Evolutionary conservation across 225 moss, liverwort and hornwort species (phyloP), one percentile per base, ranked within the genome.

Genomic region (Pleurozium schreberi): DNA sequence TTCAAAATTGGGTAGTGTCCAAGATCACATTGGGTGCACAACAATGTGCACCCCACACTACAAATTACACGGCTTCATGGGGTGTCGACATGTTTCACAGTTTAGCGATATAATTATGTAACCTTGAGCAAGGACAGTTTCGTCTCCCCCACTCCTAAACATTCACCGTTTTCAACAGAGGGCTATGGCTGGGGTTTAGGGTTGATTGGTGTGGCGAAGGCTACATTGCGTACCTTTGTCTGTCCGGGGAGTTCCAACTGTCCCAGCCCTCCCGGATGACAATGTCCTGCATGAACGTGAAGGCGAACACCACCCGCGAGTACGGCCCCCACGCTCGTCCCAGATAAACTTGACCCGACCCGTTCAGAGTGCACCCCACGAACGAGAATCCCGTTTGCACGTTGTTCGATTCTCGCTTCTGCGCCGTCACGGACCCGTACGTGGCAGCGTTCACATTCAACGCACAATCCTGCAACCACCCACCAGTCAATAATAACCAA

Each of bases 311-410:
- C 45, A 94, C 94, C 40, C 95, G 90, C 43, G 95, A 95, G 89
- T 90, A 95, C 4, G 92, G 92, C 5, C 95, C 95, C 95, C 95
- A 95, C 36, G 95, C 95, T 64, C 95, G 91, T 8, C 95, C 95
- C 33, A 95, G 82, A 34, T 92, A 95, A 68, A 92, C 90, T 86
- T 90, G 92, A 47, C 95, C 95, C 10, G 91, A 91, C 22, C 95
- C 95, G 11, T 67, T 85, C n/a, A 95, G 75, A 34, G 49, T 88
- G 92, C 94, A 92, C 5, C 42, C 81, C 21, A 94, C 94, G 76
- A 94, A 93, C 73, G 94, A 93, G 84, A 93, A 94, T 58, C 94
- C 94, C 18, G 91, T 92, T 23, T 80, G 83, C 34, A 86, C 89
- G 64, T 83, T 88, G 83, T 71, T 53, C 10, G 88, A 92, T 50